Percentiles rank a stretch among this genome's conserved stretches.
Conservation (phyloP, 148 eudicot genomes). For the Vaccinium macrocarpon region DNA sequence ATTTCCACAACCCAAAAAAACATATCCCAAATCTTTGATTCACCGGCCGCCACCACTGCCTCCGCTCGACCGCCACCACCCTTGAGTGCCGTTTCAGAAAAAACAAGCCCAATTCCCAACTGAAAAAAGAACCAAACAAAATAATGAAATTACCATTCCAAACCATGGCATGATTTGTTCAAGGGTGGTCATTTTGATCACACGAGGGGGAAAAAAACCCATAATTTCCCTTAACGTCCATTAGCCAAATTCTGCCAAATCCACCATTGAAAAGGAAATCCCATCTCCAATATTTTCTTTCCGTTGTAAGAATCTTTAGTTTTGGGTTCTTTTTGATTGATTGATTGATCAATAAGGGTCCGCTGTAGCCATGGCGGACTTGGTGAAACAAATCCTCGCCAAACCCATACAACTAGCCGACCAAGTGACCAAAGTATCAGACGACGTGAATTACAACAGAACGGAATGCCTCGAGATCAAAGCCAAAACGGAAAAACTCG, state of each 20-base stretch:
- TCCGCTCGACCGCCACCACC: background rate
- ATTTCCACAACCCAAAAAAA: background rate
- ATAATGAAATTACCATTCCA: too few species aligned
- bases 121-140: background rate
- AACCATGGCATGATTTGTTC: background rate
- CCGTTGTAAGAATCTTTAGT: background rate
- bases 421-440: slow-evolving; percentile 11
- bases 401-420: slow-evolving; percentile 26
- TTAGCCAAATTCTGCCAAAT: background rate
- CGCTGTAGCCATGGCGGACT: slow-evolving; percentile 30
- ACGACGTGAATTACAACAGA: slow-evolving; percentile 44
- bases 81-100: background rate
- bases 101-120: background rate
- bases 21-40: background rate
- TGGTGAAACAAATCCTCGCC: slow-evolving; percentile 24
- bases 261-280: background rate
- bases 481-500: slow-evolving; percentile 54
- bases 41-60: background rate
- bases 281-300: background rate
- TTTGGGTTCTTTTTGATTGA: background rate
- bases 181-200: slow-evolving; percentile 1
- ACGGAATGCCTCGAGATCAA: slow-evolving; percentile 63
- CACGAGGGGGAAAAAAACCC: background rate
- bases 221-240: background rate
- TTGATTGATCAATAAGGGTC: background rate